Evolutionary conservation across 495 filamentous ascomycete species (phyloP).

Genomic region (Tuber umbilicatum): DNA sequence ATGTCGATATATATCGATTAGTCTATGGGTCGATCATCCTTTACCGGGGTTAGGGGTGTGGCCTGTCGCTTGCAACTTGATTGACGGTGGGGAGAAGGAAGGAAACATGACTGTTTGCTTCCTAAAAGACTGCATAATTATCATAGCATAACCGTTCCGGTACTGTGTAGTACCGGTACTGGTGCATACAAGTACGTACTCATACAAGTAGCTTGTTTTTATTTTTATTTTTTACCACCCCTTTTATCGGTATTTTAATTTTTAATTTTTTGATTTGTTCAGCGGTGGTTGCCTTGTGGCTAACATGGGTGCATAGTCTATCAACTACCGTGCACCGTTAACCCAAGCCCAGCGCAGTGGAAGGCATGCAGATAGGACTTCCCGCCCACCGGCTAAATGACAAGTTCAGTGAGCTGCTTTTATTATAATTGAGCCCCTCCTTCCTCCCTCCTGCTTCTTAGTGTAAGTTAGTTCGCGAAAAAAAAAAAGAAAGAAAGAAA

Average conservation of each 20-base stretch:
- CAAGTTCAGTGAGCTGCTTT: background rate
- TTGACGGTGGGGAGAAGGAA: background rate
- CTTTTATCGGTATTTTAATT: background rate
- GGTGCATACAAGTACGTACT: no score
- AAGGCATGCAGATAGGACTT: background rate
- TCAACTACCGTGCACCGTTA: background rate
- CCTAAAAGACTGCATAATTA: background rate
- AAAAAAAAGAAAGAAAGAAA: background rate
- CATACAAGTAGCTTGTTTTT: background rate
- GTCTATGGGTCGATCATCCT: background rate
- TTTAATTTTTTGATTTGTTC: background rate
- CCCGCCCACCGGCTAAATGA: background rate
- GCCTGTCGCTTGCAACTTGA: background rate
- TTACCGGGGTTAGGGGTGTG: background rate
- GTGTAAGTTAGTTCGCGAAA: background rate
- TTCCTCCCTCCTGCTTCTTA: background rate
- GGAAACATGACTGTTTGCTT: background rate
- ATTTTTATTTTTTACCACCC: background rate
- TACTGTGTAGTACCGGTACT: no score
- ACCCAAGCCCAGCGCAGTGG: background rate
- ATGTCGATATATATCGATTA: background rate
- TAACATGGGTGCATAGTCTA: background rate
- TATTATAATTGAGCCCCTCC: background rate
- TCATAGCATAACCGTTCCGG: no score
- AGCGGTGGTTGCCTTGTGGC: background rate